phyloP scores from a whole-genome alignment of 2,329 filamentous ascomycete genomes.

The Pseudogymnoascus sp. region DNA sequence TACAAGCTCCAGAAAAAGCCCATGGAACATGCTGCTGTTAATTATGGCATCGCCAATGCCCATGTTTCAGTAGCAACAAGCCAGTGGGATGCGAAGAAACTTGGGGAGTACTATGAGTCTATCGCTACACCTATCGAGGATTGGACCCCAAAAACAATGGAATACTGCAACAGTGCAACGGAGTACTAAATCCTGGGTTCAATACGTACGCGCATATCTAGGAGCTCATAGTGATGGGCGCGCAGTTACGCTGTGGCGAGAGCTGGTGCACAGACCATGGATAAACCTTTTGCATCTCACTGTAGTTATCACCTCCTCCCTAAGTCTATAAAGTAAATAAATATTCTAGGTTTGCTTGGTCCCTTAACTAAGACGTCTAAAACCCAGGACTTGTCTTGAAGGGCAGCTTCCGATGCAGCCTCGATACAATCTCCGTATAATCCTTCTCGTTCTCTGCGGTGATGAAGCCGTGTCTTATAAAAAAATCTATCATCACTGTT shows the following conservation, averaged over 20 bases:
- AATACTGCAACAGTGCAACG: background rate
- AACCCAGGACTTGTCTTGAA: background rate
- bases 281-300: too few relatives aligned
- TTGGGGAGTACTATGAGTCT: background rate
- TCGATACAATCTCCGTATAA: constrained; percentile 58
- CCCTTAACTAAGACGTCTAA: background rate
- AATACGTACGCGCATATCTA: too few relatives aligned
- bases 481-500: constrained; percentile 71
- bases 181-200: background rate
- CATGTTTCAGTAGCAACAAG: background rate
- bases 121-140: background rate
- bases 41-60: background rate
- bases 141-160: background rate
- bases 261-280: too few relatives aligned
- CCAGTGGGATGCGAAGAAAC: background rate
- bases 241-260: too few relatives aligned
- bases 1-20: background rate
- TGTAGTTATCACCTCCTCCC: background rate
- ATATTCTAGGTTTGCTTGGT: background rate
- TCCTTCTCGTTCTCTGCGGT: constrained; percentile 65
- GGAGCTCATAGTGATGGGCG: too few relatives aligned
- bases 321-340: background rate
- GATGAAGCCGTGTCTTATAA: constrained; percentile 67
- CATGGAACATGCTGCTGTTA: background rate
- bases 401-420: constrained; percentile 35